These are phyloP conservation scores for Pyrus hybrid DNA, from an alignment of 331 rosid species.

Conservation along the genomic window DNA sequence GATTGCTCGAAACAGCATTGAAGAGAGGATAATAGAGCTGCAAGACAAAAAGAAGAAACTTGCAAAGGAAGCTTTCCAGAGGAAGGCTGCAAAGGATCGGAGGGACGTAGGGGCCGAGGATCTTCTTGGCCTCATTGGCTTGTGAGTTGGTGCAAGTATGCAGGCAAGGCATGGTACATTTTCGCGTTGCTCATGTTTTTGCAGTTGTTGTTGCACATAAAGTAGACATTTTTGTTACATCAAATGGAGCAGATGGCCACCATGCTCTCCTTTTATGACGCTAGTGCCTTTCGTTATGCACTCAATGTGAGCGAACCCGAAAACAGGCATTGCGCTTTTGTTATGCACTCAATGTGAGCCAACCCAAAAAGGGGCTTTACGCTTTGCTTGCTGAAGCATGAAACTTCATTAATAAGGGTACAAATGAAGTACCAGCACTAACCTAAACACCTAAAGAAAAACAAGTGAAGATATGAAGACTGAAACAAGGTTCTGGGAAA, in stretches of 20 bases:
- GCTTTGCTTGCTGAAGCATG: no score
- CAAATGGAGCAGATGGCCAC: background rate
- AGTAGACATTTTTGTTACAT: background rate
- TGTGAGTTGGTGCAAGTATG: constrained; percentile 8
- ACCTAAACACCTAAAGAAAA: no score
- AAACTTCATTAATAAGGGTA: no score
- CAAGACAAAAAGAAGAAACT: constrained; percentile 56
- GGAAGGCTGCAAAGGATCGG: constrained; percentile 13
- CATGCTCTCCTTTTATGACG: background rate
- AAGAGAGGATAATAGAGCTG: constrained; percentile 50
- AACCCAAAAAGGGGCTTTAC: no score
- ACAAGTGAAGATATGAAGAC: no score
- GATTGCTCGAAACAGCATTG: constrained; percentile 61
- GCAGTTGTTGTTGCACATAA: background rate
- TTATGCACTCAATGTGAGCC: no score
- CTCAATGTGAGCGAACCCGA: no score
- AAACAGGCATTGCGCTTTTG: no score
- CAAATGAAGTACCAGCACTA: no score
- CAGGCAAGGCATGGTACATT: background rate
- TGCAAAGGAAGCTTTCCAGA: constrained; percentile 36
- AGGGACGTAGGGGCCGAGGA: constrained; percentile 42
- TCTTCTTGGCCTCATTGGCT: constrained; percentile 43
- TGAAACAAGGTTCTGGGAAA: no score
- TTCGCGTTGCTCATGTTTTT: background rate
- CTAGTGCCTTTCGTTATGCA: background rate